Conservation (phyloP, 805 yeast genomes). For the Kuraishia floccosa region DNA sequence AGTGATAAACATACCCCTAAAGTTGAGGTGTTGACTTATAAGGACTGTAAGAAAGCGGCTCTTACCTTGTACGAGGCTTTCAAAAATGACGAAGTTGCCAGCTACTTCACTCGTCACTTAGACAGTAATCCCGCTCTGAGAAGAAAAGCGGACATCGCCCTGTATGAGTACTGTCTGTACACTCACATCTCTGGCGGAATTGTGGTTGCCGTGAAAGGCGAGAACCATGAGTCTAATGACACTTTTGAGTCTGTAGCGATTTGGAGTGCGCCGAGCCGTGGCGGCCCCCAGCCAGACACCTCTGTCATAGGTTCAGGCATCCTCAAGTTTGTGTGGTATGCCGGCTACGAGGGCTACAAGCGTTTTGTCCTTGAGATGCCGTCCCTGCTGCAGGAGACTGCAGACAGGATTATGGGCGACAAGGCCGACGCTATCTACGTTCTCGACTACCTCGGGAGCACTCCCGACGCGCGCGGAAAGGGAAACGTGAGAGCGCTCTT, state of each 20-base stretch:
- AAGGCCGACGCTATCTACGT: constrained; percentile 29
- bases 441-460: constrained; percentile 33
- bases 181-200: constrained; percentile 40
- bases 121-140: constrained; percentile 18
- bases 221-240: constrained; percentile 16
- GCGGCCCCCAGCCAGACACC: too few relatives aligned
- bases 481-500: constrained; percentile 30
- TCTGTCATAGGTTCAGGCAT: constrained; percentile 41
- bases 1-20: too few relatives aligned
- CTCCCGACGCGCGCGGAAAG: constrained; percentile 29
- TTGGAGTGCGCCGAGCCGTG: too few relatives aligned
- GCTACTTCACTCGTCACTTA: constrained; percentile 18
- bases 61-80: constrained; percentile 20
- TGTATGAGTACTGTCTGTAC: constrained; percentile 38
- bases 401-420: constrained; percentile 25
- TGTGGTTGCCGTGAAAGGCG: constrained; percentile 37
- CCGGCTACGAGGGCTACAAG: constrained; percentile 34
- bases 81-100: constrained; percentile 19
- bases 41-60: constrained; percentile 21
- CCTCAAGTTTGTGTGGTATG: constrained; percentile 35
- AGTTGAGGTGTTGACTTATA: constrained; percentile 16
- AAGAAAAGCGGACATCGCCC: constrained; percentile 22
- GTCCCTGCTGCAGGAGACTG: constrained; percentile 37
- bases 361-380: constrained; percentile 39
- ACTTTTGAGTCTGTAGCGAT: constrained; percentile 42